Base-by-base conservation (phyloP, 306 rosid species). In the Gillenia trifoliata region DNA sequence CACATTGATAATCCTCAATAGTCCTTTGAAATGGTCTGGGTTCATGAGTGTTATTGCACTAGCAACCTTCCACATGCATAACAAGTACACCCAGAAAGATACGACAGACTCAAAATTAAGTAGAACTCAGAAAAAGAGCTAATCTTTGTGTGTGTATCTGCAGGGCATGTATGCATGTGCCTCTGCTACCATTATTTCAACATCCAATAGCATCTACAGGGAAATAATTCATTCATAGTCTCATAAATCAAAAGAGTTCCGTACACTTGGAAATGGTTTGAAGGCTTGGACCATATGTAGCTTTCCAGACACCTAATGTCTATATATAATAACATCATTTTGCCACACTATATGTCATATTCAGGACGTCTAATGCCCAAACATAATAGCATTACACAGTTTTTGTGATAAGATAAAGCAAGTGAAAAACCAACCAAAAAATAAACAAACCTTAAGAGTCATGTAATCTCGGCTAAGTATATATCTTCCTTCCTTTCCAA, bases 401-500 rank as follows among this genome's bases (percentile, higher is more conserved):
- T 50, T 19, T 49, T 49, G 50, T 69, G 73, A 10, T 28, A 36
- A 36, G 36, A 65, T 41, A 56, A 22, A 36, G 15, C 7, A 64
- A 63, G 64, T 17, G 34, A 60, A 79, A 84, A 38, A 22, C 72
- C 36, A 52, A 56, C 66, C 60, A 68, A 22, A 45, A 76, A 70
- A 25, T 1, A 72, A 25, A 77, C 86, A 63, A 83, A 95, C 99
- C 99, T 95, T 95, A 26, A 95, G 90, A 74, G 98, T 88, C 99
- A 95, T 95, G 90, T 95, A 95, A 85, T 95, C 99, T 43, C 99
- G 99, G 80, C 99, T 92, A 63, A 95, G 92, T 85, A 95, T 84
- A 63, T 90, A 83, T 92, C 99, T 89, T 77, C 99, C 99, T 60
- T 85, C 91, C 89, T 83, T 95, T 71, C 89, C 98, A 65, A 95